Conservation (phyloP, 306 rosid species). For the Dryas alaskensis region DNA sequence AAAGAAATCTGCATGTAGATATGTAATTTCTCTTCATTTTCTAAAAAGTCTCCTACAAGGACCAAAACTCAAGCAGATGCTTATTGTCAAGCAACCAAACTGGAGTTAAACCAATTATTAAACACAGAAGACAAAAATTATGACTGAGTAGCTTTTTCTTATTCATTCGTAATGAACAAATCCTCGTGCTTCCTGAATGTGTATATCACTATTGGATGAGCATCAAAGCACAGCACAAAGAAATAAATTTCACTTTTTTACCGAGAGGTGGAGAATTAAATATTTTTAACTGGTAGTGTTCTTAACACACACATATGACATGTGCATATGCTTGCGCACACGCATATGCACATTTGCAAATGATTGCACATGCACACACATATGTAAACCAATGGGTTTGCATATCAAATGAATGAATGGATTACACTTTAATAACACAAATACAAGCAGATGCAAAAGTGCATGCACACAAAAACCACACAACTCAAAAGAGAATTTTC, state of each 20-base stretch:
- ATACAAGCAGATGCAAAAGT: background rate
- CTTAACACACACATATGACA: background rate
- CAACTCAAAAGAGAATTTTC: background rate
- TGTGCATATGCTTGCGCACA: too few relatives aligned
- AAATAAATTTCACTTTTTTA: too few relatives aligned
- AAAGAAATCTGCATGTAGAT: background rate
- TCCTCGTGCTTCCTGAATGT: background rate
- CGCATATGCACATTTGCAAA: background rate
- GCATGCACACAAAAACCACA: background rate
- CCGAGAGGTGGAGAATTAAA: too few relatives aligned
- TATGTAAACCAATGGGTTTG: too few relatives aligned
- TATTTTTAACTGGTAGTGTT: background rate
- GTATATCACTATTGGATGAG: too few relatives aligned
- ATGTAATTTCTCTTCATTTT: background rate
- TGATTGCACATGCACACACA: background rate
- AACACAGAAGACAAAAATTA: background rate
- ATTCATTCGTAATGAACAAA: background rate
- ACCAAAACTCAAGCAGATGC: background rate
- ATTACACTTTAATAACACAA: background rate
- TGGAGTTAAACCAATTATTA: background rate
- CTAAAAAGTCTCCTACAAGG: background rate
- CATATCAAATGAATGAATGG: background rate
- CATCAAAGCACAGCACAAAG: too few relatives aligned
- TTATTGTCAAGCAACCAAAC: background rate
- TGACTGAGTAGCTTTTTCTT: background rate